Base-by-base conservation (phyloP, 768 basidiomycete species). In the Crassisporium funariophilum region DNA sequence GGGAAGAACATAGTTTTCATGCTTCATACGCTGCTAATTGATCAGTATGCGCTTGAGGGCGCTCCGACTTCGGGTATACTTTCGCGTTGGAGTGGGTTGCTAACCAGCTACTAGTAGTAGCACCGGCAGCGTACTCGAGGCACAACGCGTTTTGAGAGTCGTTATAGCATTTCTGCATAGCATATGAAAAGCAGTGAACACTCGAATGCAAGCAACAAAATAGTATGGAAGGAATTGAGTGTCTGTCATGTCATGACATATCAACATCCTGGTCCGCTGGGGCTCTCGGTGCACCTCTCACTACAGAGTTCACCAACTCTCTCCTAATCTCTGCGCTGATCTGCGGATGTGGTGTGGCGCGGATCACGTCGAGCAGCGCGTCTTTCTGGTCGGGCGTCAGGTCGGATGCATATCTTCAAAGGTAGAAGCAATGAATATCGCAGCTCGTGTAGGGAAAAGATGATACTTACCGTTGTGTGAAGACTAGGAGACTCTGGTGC, bases 381-480 rank as follows among this genome's bases (percentile, higher is more conserved):
- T 98, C 93, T 65, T 98, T 98, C 60, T 99, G 97, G 62, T 99
- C 95, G 2, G 91, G 90, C 0, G 95, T 95, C 57, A 99, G 65
- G 68, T 98, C 95, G 13, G 88, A 83, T 5, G 92, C 88, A 68
- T 98, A 99, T 60, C 95, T 97, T 58, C 4, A 54, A 51, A 9
- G 37, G 16, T 19, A 19, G 44, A n/a, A 33, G 19, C 13, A 43
- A 13, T 22, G n/a, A 17, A 41, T 16, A 5, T n/a, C n/a, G n/a
- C n/a, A n/a, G n/a, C n/a, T n/a, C n/a, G n/a, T n/a, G n/a, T n/a
- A n/a, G n/a, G 15, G 16, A 2, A 50, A 46, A 24, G 11, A 43
- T 33, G 36, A 44, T 64, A 66, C 59, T 35, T 50, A 93, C 94
- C 95, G 76, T 69, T 99, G 97, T 29, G 82, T 84, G 64, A 98